Base-by-base conservation (phyloP, 768 basidiomycete species). In the Roridomyces roridus region DNA sequence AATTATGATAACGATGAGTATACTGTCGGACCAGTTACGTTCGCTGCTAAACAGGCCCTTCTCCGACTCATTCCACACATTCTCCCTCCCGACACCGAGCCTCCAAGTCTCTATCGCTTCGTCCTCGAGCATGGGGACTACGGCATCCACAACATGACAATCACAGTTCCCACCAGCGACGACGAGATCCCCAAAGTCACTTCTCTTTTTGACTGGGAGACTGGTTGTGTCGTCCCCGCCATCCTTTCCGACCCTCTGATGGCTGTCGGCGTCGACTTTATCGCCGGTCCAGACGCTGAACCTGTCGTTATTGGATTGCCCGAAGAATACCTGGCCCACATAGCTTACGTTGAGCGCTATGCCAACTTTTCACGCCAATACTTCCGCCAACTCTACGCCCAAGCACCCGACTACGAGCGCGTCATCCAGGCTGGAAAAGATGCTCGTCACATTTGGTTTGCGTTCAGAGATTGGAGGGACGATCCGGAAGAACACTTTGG, bases 121-220 rank as follows among this genome's bases (percentile, higher is more conserved):
- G 39, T 42, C 7, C 25, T 52, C 11, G 51, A 52, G 18, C 51
- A 42, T 26, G 39, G 17, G 46, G 51, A 52, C n/a, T 41, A 46
- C 24, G 41, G 51, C 10, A 49, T 49, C 14, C 47, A 49, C 34
- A 49, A 49, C 23, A 49, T 49, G 47, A 34, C 26, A 15, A 49
- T 49, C 34, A 49, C 47, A 35, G 34, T n/a, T n/a, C n/a, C n/a
- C n/a, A n/a, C n/a, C n/a, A n/a, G n/a, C n/a, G n/a, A n/a, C n/a
- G n/a, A n/a, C 7, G 23, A 37, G n/a, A 26, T 18, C 3, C n/a
- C 53, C 3, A 11, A 24, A 2, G 48, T 60, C 31, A 60, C 48
- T 11, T 60, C 59, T 12, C 14, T 60, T 28, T 60, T 55, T 23
- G 59, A 60, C 41, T 60, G 59, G 59, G 59, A 60, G 37, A 29